A percentile compares a stretch with the other conserved stretches of the same genome.
These are phyloP conservation scores for Diatrype stigma DNA, from an alignment of 2,329 filamentous ascomycete genomes.

Conservation along the genomic window DNA sequence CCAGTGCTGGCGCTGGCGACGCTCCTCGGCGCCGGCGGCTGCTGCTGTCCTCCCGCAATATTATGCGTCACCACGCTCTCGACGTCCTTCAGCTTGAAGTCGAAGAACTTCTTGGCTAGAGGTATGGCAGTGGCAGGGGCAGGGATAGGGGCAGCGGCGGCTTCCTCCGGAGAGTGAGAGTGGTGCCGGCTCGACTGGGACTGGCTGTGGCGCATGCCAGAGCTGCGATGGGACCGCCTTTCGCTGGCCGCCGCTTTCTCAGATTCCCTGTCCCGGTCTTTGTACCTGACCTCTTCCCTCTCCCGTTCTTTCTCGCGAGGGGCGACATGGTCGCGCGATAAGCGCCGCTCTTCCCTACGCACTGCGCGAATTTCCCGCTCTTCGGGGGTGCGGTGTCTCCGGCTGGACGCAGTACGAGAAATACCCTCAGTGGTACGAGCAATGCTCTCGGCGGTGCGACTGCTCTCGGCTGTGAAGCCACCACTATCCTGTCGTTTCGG, in stretches of 20 bases:
- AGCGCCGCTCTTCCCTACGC: conserved; percentile 44
- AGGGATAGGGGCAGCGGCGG: no score
- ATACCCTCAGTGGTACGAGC: no score
- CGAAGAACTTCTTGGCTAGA: conserved; percentile 37
- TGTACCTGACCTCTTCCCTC: conserved; percentile 31
- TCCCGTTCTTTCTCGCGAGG: conserved; percentile 23
- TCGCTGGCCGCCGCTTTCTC: conserved; percentile 19
- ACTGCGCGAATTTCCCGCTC: conserved; percentile 49
- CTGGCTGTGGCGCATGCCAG: conserved; percentile 39
- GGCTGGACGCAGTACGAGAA: conserved; percentile 26
- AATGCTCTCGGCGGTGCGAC: no score
- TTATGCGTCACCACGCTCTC: conserved; percentile 28
- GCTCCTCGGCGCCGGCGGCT: no score
- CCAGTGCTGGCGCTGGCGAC: no score
- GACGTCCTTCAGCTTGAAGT: conserved; percentile 37
- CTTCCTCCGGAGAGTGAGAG: conserved; percentile 23
- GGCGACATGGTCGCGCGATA: conserved; percentile 21
- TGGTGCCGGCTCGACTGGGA: conserved; percentile 30
- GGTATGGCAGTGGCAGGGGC: no score
- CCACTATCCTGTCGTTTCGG: conserved; percentile 44
- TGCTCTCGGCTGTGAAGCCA: conserved; percentile 39
- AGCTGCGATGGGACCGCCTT: conserved; percentile 32
- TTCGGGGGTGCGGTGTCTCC: conserved; percentile 39
- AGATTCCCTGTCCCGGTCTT: conserved; percentile 34
- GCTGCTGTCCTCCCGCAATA: conserved; percentile 11